phyloP scores from a whole-genome alignment of 495 filamentous ascomycete species.

The Rusavskia elegans region DNA sequence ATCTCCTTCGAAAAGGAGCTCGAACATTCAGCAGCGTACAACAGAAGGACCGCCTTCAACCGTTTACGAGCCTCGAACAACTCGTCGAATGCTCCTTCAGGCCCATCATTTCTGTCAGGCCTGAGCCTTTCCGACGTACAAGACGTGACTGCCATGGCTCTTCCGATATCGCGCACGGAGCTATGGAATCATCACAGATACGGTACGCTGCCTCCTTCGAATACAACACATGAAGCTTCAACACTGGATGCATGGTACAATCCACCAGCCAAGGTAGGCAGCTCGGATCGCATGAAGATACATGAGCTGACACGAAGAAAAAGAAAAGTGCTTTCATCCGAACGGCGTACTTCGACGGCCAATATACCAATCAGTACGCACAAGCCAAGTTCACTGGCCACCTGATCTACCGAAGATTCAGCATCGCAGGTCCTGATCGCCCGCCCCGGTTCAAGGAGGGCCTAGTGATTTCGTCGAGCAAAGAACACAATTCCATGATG shows the following conservation, averaged over 20 bases:
- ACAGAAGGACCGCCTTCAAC: conserved; percentile 3
- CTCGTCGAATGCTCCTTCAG: conserved; percentile 4
- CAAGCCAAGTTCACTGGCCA: conserved; percentile 12
- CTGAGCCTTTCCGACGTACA: conserved; percentile 9
- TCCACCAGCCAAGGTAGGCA: conserved; percentile 5
- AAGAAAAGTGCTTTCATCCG: conserved; percentile 13
- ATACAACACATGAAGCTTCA: background rate
- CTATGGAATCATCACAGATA: conserved; percentile 13
- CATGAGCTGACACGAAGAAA: background rate
- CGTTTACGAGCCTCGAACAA: background rate
- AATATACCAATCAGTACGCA: conserved; percentile 13
- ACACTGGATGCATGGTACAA: conserved; percentile 12
- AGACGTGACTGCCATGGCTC: conserved; percentile 8
- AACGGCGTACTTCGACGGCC: conserved; percentile 12
- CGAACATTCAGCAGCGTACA: conserved; percentile 6
- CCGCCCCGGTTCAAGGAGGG: conserved; percentile 10
- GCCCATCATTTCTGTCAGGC: conserved; percentile 12
- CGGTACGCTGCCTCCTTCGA: background rate
- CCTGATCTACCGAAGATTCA: conserved; percentile 9
- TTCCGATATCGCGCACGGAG: conserved; percentile 9
- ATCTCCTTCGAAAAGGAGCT: conserved; percentile 9
- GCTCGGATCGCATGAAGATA: too few relatives aligned
- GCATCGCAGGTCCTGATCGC: conserved; percentile 2
- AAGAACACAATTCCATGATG: background rate
- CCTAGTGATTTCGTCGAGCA: background rate